Evolutionary conservation across 768 basidiomycete species (phyloP).

Genomic region (Myochromella boudieri): DNA sequence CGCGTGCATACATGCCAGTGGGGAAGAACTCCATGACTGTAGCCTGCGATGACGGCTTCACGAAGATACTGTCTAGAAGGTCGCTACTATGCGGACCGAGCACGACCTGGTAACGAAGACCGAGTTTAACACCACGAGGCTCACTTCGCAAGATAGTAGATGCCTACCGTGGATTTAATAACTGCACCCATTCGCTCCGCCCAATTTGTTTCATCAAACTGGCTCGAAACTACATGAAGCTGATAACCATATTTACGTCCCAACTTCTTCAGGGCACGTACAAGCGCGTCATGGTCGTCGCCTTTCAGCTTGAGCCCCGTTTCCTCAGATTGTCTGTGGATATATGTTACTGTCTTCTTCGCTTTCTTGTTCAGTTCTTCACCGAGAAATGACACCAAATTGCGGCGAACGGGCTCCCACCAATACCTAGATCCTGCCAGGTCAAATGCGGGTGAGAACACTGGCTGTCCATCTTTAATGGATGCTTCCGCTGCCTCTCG

Average conservation of each 20-base stretch:
- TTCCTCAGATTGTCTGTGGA: constrained; percentile 58
- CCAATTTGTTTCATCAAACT: constrained; percentile 53
- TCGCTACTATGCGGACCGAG: constrained; percentile 60
- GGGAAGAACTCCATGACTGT: constrained; percentile 81
- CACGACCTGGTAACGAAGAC: constrained; percentile 42
- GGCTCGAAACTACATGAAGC: constrained; percentile 51
- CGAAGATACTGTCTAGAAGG: constrained; percentile 69
- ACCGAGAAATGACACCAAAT: constrained; percentile 44
- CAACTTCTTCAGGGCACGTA: constrained; percentile 55
- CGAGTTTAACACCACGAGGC: constrained; percentile 9
- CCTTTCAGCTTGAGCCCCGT: constrained; percentile 49
- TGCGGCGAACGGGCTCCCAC: constrained; percentile 63
- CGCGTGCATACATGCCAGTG: constrained; percentile 59
- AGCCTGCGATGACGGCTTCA: constrained; percentile 58
- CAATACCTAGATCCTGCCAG: constrained; percentile 53
- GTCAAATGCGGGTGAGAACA: constrained; percentile 43
- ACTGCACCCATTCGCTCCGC: constrained; percentile 63
- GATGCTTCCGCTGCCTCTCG: constrained; percentile 55
- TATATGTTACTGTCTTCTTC: constrained; percentile 62
- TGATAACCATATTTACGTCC: constrained; percentile 52
- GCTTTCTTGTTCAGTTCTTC: constrained; percentile 23
- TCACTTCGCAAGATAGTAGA: background rate
- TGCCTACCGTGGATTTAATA: constrained; percentile 64
- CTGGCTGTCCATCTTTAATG: constrained; percentile 32
- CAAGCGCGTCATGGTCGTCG: constrained; percentile 60